Evolutionary conservation across 2,329 filamentous ascomycete species (phyloP), one percentile per base, ranked within the genome.

Genomic region (Penicillium sp.): DNA sequence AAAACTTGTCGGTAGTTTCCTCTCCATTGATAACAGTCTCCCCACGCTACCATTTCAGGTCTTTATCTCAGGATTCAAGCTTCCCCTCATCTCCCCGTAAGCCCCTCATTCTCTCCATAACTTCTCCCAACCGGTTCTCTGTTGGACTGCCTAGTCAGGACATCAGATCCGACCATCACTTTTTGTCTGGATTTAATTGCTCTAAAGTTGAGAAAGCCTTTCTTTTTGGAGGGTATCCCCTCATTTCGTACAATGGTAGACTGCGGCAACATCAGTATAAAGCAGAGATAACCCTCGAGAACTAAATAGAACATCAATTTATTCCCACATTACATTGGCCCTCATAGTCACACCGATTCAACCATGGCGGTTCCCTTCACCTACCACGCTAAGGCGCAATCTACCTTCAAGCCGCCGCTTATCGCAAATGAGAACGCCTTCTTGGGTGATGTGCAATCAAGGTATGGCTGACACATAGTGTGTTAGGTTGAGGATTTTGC

Each of bases 381-480:
- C 51, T 81, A 88, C 74, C 83, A 80, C 71, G 68, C 80, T 50
- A 79, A 85, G 67, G 85, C 84, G 0, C 84, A 88, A 70, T 80
- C 77, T 27, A 78, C 75, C 40, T 88, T 83, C 75, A 84, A 87
- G 67, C 85, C 85, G 4, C 86, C 86, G 6, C 80, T 87, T 48
- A 85, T 89, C 60, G 84, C 85, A 37, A 86, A 87, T 65, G 84
- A 88, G 61, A 89, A 89, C 67, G 86, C 86, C 31, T 89, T 80
- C 70, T 80, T 89, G 4, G 86, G 86, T 42, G 87, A 89, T 66
- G 76, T 89, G 29, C 77, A 78, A 64, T 81, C 81, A 4, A 82
- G 79, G 81, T 84, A 73, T 15, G 51, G 21, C 17, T 21, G 5
- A 19, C 10, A 21, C 10, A 38, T 43, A 17, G 2, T 25, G 8